Conservation (phyloP, 2,329 filamentous ascomycete genomes). For the Penicillium palitans region DNA sequence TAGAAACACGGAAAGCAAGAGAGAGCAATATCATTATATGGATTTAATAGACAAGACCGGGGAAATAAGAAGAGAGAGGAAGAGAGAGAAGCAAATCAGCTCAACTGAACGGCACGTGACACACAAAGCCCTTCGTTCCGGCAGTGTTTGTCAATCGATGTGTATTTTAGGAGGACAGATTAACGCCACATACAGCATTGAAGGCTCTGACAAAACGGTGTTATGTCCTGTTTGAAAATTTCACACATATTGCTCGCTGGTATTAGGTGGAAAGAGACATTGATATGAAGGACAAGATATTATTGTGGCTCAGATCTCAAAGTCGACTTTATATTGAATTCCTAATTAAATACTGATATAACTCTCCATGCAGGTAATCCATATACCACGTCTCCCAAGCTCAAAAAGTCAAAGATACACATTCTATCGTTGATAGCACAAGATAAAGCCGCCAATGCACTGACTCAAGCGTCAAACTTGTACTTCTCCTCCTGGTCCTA, state of each 20-base stretch:
- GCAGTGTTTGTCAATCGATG: neutral
- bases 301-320: neutral
- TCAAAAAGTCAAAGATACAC: neutral
- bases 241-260: neutral
- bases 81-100: neutral
- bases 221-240: neutral
- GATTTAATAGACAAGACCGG: neutral
- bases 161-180: neutral
- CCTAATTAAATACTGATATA: neutral
- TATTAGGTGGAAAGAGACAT: neutral
- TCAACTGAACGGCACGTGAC: neutral
- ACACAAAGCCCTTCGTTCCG: neutral
- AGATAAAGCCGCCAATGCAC: neutral
- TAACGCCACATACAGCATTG: neutral
- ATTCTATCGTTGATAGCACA: neutral
- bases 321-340: neutral
- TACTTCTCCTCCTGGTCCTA: constrained; percentile 23
- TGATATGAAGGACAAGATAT: neutral
- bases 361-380: neutral
- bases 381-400: neutral
- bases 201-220: neutral
- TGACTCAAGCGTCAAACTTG: constrained; percentile 12
- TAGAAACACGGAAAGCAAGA: too few species aligned
- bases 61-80: neutral
- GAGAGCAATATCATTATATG: neutral